These are phyloP conservation scores for Zygosaccharomyces lentus DNA, from an alignment of 805 yeast genomes.

Conservation along the genomic window DNA sequence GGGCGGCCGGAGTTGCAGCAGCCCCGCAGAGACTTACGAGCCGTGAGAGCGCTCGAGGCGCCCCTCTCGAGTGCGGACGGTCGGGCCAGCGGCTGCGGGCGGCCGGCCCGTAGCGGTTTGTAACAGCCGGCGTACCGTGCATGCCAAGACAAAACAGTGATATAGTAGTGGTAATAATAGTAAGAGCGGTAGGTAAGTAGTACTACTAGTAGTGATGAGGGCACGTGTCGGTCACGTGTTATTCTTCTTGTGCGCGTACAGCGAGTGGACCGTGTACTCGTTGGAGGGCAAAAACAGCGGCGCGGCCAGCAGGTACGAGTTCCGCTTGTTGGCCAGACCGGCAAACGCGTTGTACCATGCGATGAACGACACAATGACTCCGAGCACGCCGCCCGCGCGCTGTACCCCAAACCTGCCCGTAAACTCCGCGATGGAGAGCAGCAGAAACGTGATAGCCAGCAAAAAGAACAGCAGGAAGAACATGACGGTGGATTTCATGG, in stretches of 20 bases:
- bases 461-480: constrained; percentile 51
- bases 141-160: neutral
- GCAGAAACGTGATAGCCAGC: constrained; percentile 49
- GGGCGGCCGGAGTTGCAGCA: neutral
- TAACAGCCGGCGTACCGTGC: neutral
- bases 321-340: constrained; percentile 57
- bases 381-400: constrained; percentile 58
- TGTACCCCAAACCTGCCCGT: constrained; percentile 37
- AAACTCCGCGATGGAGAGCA: constrained; percentile 48
- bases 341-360: constrained; percentile 67
- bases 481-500: constrained; percentile 57
- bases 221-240: neutral
- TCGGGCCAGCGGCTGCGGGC: neutral
- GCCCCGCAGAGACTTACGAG: neutral
- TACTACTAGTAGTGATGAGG: neutral
- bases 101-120: neutral
- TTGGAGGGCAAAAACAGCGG: constrained; percentile 30
- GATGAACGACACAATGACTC: constrained; percentile 50
- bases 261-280: constrained; percentile 8
- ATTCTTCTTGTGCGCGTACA: neutral
- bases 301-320: constrained; percentile 39
- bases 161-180: neutral
- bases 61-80: neutral
- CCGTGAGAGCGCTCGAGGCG: neutral
- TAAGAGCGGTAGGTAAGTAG: too few species aligned